Evolutionary conservation across 2,329 filamentous ascomycete species (phyloP).

Genomic region (Aspergillus sp.): DNA sequence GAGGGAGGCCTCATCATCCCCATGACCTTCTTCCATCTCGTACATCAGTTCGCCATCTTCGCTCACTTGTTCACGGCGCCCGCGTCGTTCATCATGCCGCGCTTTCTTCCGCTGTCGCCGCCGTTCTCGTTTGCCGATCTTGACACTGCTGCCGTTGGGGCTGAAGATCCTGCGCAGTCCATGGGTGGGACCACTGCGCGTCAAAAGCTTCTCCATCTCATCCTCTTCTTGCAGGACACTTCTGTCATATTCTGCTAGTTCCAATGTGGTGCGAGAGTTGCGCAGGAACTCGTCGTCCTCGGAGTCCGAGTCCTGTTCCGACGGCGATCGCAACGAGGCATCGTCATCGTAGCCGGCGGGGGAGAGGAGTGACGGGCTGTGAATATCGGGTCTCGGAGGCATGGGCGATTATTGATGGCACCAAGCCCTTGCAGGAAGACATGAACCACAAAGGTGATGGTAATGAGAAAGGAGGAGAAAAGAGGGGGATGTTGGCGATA

Average conservation of each 20-base stretch:
- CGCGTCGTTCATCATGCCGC: slow-evolving; percentile 31
- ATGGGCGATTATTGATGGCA: too few species aligned
- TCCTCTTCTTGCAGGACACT: slow-evolving; percentile 73
- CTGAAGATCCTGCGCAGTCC: slow-evolving; percentile 39
- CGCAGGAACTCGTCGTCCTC: slow-evolving; percentile 67
- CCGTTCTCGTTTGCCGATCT: slow-evolving; percentile 49
- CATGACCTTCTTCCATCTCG: slow-evolving; percentile 76
- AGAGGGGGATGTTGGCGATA: too few species aligned
- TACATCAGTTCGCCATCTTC: slow-evolving; percentile 78
- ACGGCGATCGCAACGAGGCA: slow-evolving; percentile 58
- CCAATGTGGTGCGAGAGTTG: slow-evolving; percentile 62
- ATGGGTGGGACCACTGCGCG: slow-evolving; percentile 31
- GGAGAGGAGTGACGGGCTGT: slow-evolving; percentile 47
- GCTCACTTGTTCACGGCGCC: slow-evolving; percentile 50
- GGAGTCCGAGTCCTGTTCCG: slow-evolving; percentile 69
- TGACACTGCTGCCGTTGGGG: slow-evolving; percentile 42
- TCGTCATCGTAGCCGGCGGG: slow-evolving; percentile 65
- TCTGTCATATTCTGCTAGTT: slow-evolving; percentile 65
- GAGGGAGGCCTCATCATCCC: slow-evolving; percentile 59
- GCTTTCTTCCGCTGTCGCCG: slow-evolving; percentile 47
- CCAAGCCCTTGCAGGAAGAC: too few species aligned
- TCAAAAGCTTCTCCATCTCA: slow-evolving; percentile 47
- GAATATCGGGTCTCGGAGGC: too few species aligned
- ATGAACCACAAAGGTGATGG: too few species aligned
- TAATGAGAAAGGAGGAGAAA: too few species aligned